These are phyloP conservation scores for Cladophialophora yegresii DNA, from an alignment of 2,329 filamentous ascomycete genomes.

Conservation along the genomic window DNA sequence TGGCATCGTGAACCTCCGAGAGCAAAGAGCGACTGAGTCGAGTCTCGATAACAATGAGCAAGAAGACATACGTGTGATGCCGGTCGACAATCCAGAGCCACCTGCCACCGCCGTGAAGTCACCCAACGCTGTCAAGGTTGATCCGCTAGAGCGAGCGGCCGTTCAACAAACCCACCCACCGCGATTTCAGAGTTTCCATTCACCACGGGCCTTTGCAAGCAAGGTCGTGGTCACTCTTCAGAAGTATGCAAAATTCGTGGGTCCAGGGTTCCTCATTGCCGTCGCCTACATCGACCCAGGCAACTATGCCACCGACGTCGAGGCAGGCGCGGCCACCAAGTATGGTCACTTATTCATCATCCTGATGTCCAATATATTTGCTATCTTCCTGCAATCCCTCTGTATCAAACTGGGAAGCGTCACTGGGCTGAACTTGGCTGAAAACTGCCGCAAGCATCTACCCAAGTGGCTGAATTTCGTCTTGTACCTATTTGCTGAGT, in stretches of 20 bases:
- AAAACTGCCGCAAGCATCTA: conserved; percentile 66
- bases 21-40: conserved; percentile 47
- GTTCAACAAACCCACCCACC: conserved; percentile 27
- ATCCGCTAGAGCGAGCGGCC: conserved; percentile 20
- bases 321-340: conserved; percentile 50
- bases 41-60: conserved; percentile 29
- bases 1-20: conserved; percentile 60
- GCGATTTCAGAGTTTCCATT: conserved; percentile 2
- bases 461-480: conserved; percentile 65
- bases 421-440: conserved; percentile 66
- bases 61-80: conserved; percentile 18
- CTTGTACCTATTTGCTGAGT: conserved; percentile 65
- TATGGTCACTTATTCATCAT: conserved; percentile 52
- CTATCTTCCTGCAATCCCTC: conserved; percentile 52
- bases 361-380: conserved; percentile 52
- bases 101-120: conserved; percentile 1
- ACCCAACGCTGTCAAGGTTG: conserved; percentile 20
- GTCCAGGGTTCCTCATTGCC: conserved; percentile 52
- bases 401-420: conserved; percentile 67
- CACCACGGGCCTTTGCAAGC: conserved; percentile 12
- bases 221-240: conserved; percentile 35
- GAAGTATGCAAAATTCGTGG: conserved; percentile 50
- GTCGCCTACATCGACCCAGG: conserved; percentile 55
- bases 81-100: conserved; percentile 12
- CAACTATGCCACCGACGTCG: conserved; percentile 54